Conservation (phyloP, 768 basidiomycete genomes). For the Rubroboletus pulcherrimus region DNA sequence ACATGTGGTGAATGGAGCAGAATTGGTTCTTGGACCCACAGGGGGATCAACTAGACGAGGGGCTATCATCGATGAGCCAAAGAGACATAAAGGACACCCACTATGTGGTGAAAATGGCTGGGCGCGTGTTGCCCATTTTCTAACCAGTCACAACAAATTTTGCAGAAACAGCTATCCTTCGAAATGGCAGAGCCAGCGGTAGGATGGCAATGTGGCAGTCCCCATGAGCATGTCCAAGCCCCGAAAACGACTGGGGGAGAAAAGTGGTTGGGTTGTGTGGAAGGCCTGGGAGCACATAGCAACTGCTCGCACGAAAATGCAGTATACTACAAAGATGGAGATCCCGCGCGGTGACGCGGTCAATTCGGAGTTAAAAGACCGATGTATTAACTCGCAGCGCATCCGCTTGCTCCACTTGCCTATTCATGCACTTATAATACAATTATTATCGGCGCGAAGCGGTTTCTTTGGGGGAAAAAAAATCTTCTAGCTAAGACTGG, state of each 20-base stretch:
- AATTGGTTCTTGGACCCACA: background rate
- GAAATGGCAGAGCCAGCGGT: background rate
- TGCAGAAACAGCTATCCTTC: background rate
- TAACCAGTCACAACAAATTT: background rate
- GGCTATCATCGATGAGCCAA: background rate
- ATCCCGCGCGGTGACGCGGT: background rate
- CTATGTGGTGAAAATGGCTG: background rate
- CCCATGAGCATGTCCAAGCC: background rate
- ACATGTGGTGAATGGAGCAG: background rate
- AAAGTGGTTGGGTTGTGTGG: background rate
- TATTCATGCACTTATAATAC: background rate
- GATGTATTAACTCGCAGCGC: background rate
- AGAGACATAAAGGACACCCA: background rate
- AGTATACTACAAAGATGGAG: background rate
- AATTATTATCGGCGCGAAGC: background rate
- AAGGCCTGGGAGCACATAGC: background rate
- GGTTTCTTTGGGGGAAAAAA: background rate
- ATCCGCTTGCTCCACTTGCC: slow-evolving; percentile 7
- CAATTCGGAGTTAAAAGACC: slow-evolving; percentile 2
- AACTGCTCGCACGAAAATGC: background rate
- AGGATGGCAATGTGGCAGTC: background rate
- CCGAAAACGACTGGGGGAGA: background rate
- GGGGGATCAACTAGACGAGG: background rate
- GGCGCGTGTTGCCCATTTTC: background rate
- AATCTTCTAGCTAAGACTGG: background rate